Percentiles rank a stretch among this genome's conserved stretches.
phyloP scores from a whole-genome alignment of 179 eudicot genomes.

The Spergularia azorica region DNA sequence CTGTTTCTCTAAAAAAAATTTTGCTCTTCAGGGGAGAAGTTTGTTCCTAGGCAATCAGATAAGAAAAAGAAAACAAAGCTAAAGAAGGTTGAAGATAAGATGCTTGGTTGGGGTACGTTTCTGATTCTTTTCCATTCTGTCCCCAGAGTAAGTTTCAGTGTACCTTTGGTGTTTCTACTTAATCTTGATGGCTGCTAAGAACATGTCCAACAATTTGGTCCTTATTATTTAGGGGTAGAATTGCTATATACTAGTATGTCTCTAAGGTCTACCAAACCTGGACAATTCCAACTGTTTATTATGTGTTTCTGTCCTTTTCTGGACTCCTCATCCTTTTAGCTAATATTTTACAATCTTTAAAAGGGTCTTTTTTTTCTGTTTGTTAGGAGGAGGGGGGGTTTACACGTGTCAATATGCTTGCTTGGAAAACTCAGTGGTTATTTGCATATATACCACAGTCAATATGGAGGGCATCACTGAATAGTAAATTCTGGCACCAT shows the following conservation, averaged over 20 bases:
- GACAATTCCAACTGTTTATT: too few relatives aligned
- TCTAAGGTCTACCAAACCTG: too few relatives aligned
- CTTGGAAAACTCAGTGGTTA: background rate
- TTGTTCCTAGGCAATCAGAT: constrained; percentile 81
- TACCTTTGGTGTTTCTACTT: too few relatives aligned
- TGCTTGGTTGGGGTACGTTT: constrained; percentile 97
- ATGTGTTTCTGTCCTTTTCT: background rate
- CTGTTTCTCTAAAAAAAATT: too few relatives aligned
- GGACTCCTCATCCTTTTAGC: background rate
- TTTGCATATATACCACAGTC: too few relatives aligned
- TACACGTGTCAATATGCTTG: background rate
- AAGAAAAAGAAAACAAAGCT: constrained; percentile 88
- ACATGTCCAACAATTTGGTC: too few relatives aligned
- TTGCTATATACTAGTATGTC: too few relatives aligned
- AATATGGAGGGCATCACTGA: too few relatives aligned
- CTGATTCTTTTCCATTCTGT: constrained; percentile 11
- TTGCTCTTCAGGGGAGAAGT: constrained; percentile 70
- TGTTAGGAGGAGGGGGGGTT: background rate
- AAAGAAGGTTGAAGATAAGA: constrained; percentile 90
- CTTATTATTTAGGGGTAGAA: too few relatives aligned
- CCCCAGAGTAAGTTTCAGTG: too few relatives aligned
- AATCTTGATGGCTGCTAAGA: too few relatives aligned
- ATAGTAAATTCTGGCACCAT: background rate
- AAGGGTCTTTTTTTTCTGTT: too few relatives aligned
- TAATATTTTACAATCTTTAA: background rate